Evolutionary conservation across 495 filamentous ascomycete species (phyloP), one percentile per base, ranked within the genome.

Genomic region (Hypoxylon fuscum): DNA sequence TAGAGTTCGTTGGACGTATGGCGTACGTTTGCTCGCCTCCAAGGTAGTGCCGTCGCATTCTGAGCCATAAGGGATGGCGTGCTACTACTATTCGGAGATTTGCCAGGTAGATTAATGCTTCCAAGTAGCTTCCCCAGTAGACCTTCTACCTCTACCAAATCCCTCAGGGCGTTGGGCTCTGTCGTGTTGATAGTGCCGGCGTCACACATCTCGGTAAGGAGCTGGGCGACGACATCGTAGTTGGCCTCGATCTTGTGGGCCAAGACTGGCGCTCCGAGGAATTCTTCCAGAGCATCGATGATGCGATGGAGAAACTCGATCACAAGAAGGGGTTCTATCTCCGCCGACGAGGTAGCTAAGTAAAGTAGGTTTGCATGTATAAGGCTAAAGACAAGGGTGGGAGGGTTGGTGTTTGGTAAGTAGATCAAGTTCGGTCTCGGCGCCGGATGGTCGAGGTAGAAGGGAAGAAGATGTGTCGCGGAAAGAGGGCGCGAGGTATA

Each of bases 1-100:
- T 99, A 98, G 29, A 99, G 84, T 74, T 98, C 94, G 75, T 97
- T 98, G 44, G 90, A 94, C 5, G 93, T 98, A 73, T 99, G 96
- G 7, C 92, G 87, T 52, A 99, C 95, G 68, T 95, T 96, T 31
- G 92, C 84, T 25, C 92, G 84, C 42, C 95, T 85, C 95, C 95
- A 99, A 5, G 93, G 93, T 48, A 85, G 59, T 10, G 83, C 79
- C 0, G 80, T 76, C 1, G 76, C 74, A 64, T 72, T 77, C 25
- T 77, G 71, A 31, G 78, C 55, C 27, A 74, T 55, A 1, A 76
- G 62, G 14, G 77, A 75, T 10, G 76, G 58, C 8, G 68, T 41
- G 54, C 25, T 67, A 2, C 68, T 45, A 18, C 50, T 67, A 31
- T 50, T 54, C 17, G 70, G 61, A 9, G 67, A 68, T 32, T 70